Percentiles rank a stretch among this genome's conserved stretches.
Conservation (phyloP, 1,284 basidiomycete genomes). For the Inonotus hispidus region DNA sequence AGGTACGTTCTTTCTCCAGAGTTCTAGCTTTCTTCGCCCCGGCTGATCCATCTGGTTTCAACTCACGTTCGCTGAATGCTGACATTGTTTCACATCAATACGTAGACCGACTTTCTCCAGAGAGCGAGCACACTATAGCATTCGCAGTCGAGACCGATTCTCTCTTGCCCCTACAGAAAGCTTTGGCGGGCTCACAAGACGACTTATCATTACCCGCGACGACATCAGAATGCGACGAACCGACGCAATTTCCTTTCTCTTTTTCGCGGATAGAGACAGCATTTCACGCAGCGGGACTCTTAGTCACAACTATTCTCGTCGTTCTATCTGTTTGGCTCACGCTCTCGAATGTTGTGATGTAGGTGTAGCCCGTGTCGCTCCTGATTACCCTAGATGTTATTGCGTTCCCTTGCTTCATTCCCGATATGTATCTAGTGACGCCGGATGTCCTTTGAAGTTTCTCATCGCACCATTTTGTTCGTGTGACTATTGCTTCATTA, state of each 20-base stretch:
- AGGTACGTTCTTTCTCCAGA: background rate
- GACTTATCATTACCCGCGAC: background rate
- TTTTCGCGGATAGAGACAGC: conserved; percentile 6
- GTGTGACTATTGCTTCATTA: too few species aligned
- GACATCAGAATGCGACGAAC: background rate
- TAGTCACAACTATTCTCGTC: conserved; percentile 1
- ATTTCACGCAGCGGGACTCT: conserved; percentile 3
- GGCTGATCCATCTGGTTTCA: background rate
- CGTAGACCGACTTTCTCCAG: background rate
- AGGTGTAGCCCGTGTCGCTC: background rate
- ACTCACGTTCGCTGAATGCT: background rate
- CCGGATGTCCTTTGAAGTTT: too few species aligned
- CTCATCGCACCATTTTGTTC: too few species aligned
- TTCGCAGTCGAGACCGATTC: conserved; percentile 2
- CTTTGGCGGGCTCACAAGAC: background rate
- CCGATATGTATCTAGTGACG: too few species aligned
- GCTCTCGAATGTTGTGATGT: conserved; percentile 10
- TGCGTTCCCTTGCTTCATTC: background rate
- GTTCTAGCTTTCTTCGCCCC: background rate
- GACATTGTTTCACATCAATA: background rate
- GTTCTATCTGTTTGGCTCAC: conserved; percentile 16
- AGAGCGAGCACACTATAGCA: background rate
- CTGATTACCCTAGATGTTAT: background rate
- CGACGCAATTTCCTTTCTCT: background rate
- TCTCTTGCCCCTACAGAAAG: background rate